Percentiles rank a stretch among this genome's conserved stretches.
phyloP scores from a whole-genome alignment of 169 alveolate genomes.

The Cryptosporidium sp. region DNA sequence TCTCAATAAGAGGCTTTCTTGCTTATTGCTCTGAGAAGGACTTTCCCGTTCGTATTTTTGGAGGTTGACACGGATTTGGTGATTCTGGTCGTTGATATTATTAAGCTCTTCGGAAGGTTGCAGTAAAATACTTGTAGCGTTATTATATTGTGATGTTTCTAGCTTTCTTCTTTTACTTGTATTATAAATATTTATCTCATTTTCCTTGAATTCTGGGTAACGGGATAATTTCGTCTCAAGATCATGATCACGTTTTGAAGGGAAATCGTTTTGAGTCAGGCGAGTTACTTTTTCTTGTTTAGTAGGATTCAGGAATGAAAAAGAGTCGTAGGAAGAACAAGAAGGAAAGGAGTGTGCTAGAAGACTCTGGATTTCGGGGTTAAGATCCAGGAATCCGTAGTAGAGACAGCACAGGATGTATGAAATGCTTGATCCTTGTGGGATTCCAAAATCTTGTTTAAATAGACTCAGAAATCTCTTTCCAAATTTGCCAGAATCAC shows the following conservation, averaged over 20 bases:
- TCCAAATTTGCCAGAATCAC: not conserved
- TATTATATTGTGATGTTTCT: not conserved
- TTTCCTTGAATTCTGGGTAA: not conserved
- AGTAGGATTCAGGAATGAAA: no score
- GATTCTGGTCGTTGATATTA: not conserved
- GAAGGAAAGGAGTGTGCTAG: not conserved
- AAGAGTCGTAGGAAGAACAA: not conserved
- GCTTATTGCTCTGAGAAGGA: not conserved
- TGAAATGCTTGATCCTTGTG: slow-evolving; percentile 69
- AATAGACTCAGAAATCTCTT: not conserved
- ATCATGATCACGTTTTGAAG: not conserved
- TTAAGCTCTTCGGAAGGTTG: not conserved
- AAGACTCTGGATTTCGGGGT: slow-evolving; percentile 4
- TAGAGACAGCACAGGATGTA: slow-evolving; percentile 55
- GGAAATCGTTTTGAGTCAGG: no score
- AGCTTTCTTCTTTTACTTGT: not conserved
- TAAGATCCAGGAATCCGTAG: slow-evolving; percentile 24
- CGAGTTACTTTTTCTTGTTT: not conserved
- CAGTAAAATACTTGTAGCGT: not conserved
- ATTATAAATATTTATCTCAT: not conserved
- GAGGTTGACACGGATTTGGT: not conserved
- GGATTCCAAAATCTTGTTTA: slow-evolving; percentile 47
- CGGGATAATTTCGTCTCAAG: not conserved
- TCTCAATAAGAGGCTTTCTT: slow-evolving; percentile 23
- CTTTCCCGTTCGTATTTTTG: not conserved